A percentile compares a stretch with the other conserved stretches of the same genome.
Conservation (phyloP, 2,329 filamentous ascomycete genomes). For the Acrodontium crateriforme region DNA sequence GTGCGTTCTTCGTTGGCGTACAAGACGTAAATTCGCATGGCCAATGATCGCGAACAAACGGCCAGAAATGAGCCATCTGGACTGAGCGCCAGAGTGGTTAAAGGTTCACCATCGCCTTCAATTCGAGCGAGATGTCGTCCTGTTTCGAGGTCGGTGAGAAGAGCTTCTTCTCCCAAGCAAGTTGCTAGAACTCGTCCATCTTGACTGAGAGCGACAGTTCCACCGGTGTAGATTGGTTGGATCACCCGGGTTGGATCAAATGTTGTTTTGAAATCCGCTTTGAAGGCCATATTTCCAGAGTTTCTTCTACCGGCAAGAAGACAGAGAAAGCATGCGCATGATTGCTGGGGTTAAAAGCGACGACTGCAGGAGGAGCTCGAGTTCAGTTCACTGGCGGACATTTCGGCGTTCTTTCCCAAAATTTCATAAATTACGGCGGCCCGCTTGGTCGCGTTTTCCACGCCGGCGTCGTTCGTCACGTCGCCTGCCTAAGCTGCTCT, state of each 20-base stretch:
- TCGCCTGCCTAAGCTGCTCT: too few relatives aligned
- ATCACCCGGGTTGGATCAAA: constrained; percentile 76
- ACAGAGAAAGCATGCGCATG: too few relatives aligned
- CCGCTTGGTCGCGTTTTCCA: too few relatives aligned
- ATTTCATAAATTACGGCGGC: too few relatives aligned
- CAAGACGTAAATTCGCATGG: constrained; percentile 81
- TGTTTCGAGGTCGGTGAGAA: constrained; percentile 72
- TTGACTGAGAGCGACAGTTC: constrained; percentile 69
- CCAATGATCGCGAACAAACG: constrained; percentile 85
- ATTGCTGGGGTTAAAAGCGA: too few relatives aligned
- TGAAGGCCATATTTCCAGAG: constrained; percentile 41
- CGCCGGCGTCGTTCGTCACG: too few relatives aligned
- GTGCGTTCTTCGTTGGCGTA: constrained; percentile 36
- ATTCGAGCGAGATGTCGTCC: constrained; percentile 72
- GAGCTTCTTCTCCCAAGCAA: constrained; percentile 78
- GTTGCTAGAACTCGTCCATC: constrained; percentile 73
- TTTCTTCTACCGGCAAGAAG: too few relatives aligned
- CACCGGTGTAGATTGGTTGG: constrained; percentile 87
- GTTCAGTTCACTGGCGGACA: too few relatives aligned
- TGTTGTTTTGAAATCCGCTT: constrained; percentile 60
- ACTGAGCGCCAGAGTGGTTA: constrained; percentile 70
- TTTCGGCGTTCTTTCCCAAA: too few relatives aligned
- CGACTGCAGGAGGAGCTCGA: too few relatives aligned
- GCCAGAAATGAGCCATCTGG: constrained; percentile 79
- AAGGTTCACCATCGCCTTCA: constrained; percentile 62